Percentiles rank a stretch among this genome's conserved stretches.
Evolutionary conservation across 495 filamentous ascomycete species (phyloP).

Genomic region (Chaetomium cochliodes): DNA sequence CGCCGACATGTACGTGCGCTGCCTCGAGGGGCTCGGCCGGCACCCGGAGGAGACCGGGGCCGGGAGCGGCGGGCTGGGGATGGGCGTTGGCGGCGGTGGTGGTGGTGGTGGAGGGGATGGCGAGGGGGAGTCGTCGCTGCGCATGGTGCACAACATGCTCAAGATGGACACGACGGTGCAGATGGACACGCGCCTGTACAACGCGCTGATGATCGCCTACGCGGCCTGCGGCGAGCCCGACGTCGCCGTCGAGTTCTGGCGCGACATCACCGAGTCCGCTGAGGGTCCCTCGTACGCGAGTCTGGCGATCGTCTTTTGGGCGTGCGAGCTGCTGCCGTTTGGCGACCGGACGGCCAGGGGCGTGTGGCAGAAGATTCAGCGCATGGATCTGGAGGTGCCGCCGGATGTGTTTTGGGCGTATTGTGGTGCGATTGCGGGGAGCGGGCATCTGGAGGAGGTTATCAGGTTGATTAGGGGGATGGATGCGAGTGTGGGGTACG

Average conservation of each 20-base stretch:
- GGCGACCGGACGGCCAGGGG: conserved; percentile 67
- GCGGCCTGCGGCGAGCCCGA: conserved; percentile 60
- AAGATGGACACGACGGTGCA: conserved; percentile 83
- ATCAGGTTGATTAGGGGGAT: conserved; percentile 61
- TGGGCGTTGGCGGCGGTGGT: not conserved
- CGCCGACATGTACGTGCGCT: conserved; percentile 69
- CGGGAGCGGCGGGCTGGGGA: not conserved
- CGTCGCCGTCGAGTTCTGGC: conserved; percentile 74
- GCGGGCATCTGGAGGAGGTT: conserved; percentile 64
- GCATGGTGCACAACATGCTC: conserved; percentile 82
- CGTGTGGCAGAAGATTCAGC: conserved; percentile 70
- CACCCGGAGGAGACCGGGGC: conserved; percentile 46
- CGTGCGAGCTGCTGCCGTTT: conserved; percentile 63
- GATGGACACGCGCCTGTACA: conserved; percentile 69
- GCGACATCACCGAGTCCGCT: conserved; percentile 67
- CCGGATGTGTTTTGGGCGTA: conserved; percentile 69
- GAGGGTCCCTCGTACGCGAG: conserved; percentile 82
- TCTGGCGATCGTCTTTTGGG: conserved; percentile 73
- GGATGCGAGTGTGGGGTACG: conserved; percentile 61
- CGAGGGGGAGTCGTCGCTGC: conserved; percentile 57
- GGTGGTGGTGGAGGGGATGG: not conserved
- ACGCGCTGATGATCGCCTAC: conserved; percentile 85
- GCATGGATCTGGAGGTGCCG: conserved; percentile 75
- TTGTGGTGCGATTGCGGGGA: conserved; percentile 68
- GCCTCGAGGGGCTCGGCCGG: conserved; percentile 71